Base-by-base conservation (phyloP, 768 basidiomycete genomes). In the Lactifluus volemus region DNA sequence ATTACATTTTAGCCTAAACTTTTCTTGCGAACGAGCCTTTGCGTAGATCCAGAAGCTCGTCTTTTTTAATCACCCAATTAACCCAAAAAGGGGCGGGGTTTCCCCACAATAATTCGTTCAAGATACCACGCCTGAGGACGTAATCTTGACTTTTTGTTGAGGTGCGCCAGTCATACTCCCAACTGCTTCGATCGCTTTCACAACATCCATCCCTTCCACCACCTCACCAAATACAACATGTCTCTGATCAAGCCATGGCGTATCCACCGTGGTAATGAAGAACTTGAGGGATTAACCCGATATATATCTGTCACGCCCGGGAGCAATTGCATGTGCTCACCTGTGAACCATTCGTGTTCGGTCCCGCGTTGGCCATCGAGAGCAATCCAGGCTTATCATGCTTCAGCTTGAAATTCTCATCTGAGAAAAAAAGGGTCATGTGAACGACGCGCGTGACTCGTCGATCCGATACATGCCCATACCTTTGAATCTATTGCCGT, bases 361-460 rank as follows among this genome's bases (percentile, higher is more conserved):
- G 74, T 12, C 80, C 80, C 52, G 77, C 73, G 68, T 81, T 82
- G 42, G 80, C 81, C 73, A 76, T 78, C 36, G 79, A 81, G 52
- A 82, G 73, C 19, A 77, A 64, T 38, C 76, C 76, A 5, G 73
- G 68, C 54, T 70, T 73, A 68, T 71, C 66, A 65, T 78, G 77
- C 58, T 66, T 68, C 38, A 74, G 21, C 25, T 68, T 58, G 65
- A 78, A 76, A 68, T 70, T 74, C 66, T 77, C 76, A 63, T 77
- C 76, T 77, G n/a, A 14, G 25, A 49, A 58, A 25, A 49, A 58
- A 30, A 0, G 32, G 55, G 5, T 53, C 21, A 5, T 7, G 36
- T 38, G 14, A 66, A 39, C 38, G 17, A 38, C 52, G 34, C 47
- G 5, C 45, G n/a, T 44, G 32, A 45, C 19, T 55, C 19, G 9